Evolutionary conservation across 495 filamentous ascomycete genomes (phyloP), one percentile per base, ranked within the genome.

Genomic region (Hypoxylon perforatum): DNA sequence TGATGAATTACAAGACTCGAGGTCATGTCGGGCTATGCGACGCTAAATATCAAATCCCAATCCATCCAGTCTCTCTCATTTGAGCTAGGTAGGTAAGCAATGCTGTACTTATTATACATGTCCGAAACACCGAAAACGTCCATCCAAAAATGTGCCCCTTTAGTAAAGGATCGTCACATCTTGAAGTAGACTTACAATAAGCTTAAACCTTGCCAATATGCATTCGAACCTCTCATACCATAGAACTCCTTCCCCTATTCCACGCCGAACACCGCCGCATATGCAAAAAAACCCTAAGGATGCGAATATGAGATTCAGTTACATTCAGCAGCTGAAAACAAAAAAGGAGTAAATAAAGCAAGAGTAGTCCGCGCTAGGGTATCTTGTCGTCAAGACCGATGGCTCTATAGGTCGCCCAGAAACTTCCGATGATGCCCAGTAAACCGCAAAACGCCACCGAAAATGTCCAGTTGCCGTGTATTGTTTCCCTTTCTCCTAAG

Each of bases 331-430:
- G n/a, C 17, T 19, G 2, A 44, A 44, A 41, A 41, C 3, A 21
- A 9, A 48, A 33, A 33, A 28, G 3, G 8, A 28, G 8, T 28
- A 28, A 28, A 28, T 30, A 68, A 67, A 68, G 35, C 65, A 63
- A 33, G 65, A 56, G 41, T 30, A 56, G 39, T 60, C 66, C 60
- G 46, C 66, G 49, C 45, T 23, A 53, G 66, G 66, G 66, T 69
- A 69, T 69, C 66, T 69, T 57, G 66, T 57, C 54, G 66, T 57
- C 54, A 65, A 65, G 55, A 65, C 52, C 57, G 65, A 65, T 64
- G 56, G 61, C 66, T 69, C 60, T 69, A 65, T 65, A 61, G 51
- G 61, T 65, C 57, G 57, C 36, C 60, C 58, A 48, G 50, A 69
- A 69, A 49, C 44, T 69, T 54, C 63, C 57, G 47, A 57, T 57